Base-by-base conservation (phyloP, 1,139 yeast genomes). In the Zygotorulaspora mrakii region DNA sequence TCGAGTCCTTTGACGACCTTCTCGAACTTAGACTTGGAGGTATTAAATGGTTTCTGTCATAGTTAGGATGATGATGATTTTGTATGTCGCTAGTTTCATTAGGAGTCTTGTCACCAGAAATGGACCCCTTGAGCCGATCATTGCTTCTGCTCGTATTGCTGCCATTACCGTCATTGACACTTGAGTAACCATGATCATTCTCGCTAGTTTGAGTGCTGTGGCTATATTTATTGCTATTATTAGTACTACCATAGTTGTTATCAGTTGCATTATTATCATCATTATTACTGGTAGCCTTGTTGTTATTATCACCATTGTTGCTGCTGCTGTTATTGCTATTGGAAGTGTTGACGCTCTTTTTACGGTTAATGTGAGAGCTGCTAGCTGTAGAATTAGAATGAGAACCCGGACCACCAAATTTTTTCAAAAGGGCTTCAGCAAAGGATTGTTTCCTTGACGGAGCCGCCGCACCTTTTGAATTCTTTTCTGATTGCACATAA, bases 381-480 rank as follows among this genome's bases (percentile, higher is more conserved):
- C 17, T 14, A 17, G 31, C 16, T 17, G 10, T 20, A 12, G 37
- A 10, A 8, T 31, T 37, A 11, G 39, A 37, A 28, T 37, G 37
- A 11, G 39, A 37, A 28, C 40, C 35, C 12, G 40, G 27, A 14
- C 47, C 46, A 11, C 57, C 50, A 12, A 54, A 33, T 35, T 52
- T 47, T 38, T 54, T 55, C 16, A 55, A 48, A 2, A 54, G 31
- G 23, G 41, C 43, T 11, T 50, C 55, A 1, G 61, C 58, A 37
- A 55, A 50, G 1, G 61, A 55, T 17, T 48, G 42, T 39, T 55
- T 55, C 23, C 58, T 46, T 27, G 51, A 39, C 12, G 49, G 43
- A 22, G 45, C 22, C 31, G 20, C 22, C 16, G 35, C 18, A 29
- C 26, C 33, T 8, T 22, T 10, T 11, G 16, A 16, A 5, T 11